Percentiles rank a stretch among this genome's conserved stretches.
These are phyloP conservation scores for Solanum pinnatisectum DNA, from an alignment of 257 asterid genomes.

Conservation along the genomic window DNA sequence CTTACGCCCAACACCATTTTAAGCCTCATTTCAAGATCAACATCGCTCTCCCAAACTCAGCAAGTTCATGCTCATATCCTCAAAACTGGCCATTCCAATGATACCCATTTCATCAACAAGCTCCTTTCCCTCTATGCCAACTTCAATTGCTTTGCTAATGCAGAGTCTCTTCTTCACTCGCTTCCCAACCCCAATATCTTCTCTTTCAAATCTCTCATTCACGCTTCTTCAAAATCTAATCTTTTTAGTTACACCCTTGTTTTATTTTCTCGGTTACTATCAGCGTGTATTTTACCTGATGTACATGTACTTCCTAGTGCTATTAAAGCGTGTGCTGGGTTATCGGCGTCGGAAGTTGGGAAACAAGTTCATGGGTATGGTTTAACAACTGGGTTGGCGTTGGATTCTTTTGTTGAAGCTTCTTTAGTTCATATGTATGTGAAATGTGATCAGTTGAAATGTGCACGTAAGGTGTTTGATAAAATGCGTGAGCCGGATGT, in stretches of 20 bases:
- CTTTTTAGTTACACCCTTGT: slow-evolving; percentile 26
- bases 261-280: slow-evolving; percentile 40
- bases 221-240: slow-evolving; percentile 48
- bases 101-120: slow-evolving; percentile 32
- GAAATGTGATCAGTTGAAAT: slow-evolving; percentile 35
- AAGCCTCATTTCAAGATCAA: slow-evolving; percentile 14
- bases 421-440: slow-evolving; percentile 65
- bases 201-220: slow-evolving; percentile 48
- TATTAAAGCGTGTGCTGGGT: slow-evolving; percentile 63
- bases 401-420: slow-evolving; percentile 59
- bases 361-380: slow-evolving; percentile 72
- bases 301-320: slow-evolving; percentile 56
- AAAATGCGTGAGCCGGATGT: slow-evolving; percentile 49
- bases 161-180: slow-evolving; percentile 31
- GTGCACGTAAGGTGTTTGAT: slow-evolving; percentile 48
- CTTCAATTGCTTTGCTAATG: slow-evolving; percentile 32
- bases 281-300: slow-evolving; percentile 38
- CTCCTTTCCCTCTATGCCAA: slow-evolving; percentile 51
- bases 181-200: slow-evolving; percentile 29
- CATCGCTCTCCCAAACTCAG: slow-evolving; percentile 35
- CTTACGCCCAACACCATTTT: background rate
- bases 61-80: slow-evolving; percentile 55
- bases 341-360: slow-evolving; percentile 33
- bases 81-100: slow-evolving; percentile 37
- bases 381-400: slow-evolving; percentile 41